These are phyloP conservation scores for Phialophora tarda DNA, from an alignment of 2,329 filamentous ascomycete genomes.

Conservation along the genomic window DNA sequence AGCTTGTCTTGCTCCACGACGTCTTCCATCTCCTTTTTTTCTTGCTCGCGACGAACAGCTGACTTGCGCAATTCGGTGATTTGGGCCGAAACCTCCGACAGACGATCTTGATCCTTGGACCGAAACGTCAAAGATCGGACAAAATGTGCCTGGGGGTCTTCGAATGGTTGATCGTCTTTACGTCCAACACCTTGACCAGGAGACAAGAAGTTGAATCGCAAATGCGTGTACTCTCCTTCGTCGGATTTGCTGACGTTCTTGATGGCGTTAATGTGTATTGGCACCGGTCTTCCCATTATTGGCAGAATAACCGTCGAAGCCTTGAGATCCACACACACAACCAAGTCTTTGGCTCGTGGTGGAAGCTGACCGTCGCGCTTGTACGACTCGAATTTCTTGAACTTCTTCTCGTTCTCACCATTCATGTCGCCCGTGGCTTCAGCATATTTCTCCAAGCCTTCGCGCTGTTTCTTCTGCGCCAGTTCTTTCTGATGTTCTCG, in stretches of 20 bases:
- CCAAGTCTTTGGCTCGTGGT: constrained; percentile 77
- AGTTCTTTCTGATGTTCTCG: constrained; percentile 92
- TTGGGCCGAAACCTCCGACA: constrained; percentile 87
- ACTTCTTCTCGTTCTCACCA: constrained; percentile 93
- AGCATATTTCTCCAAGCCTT: constrained; percentile 83
- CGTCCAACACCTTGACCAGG: constrained; percentile 95
- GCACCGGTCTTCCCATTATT: constrained; percentile 95
- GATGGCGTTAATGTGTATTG: constrained; percentile 97
- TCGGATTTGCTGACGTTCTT: constrained; percentile 99
- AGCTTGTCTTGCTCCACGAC: constrained; percentile 99
- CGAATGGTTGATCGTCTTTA: constrained; percentile 97
- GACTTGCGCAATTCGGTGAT: constrained; percentile 97
- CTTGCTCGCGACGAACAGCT: constrained; percentile 87
- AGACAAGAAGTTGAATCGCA: constrained; percentile 96
- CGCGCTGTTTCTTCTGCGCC: constrained; percentile 83
- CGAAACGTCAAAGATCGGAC: constrained; percentile 94
- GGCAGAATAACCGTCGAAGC: constrained; percentile 89
- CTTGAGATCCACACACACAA: constrained; percentile 89
- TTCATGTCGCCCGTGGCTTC: constrained; percentile 84
- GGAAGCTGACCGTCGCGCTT: constrained; percentile 97
- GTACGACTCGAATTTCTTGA: constrained; percentile 99
- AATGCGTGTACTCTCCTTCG: constrained; percentile 89
- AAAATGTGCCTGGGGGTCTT: constrained; percentile 94
- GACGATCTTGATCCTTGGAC: constrained; percentile 84
- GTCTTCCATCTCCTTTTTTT: constrained; percentile 99